phyloP scores from a whole-genome alignment of 164 flowering plant species.

The Annona squamosa region DNA sequence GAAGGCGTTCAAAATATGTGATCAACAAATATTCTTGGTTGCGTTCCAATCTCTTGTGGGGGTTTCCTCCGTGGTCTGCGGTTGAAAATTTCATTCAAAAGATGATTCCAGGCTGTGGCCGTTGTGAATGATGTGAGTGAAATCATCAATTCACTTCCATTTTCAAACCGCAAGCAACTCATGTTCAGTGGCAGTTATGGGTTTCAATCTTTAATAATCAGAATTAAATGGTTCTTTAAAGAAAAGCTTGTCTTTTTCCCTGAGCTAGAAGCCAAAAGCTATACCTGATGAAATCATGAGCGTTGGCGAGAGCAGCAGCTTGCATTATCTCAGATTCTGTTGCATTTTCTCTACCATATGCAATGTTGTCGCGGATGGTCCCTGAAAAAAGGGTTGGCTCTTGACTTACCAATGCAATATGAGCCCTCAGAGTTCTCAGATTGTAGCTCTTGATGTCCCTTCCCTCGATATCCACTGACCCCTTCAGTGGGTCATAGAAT shows the following conservation, averaged over 20 bases:
- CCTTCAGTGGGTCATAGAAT: slow-evolving; percentile 29
- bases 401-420: slow-evolving; percentile 30
- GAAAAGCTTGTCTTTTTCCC: background rate
- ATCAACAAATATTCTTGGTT: background rate
- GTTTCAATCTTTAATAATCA: background rate
- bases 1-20: background rate
- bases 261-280: background rate
- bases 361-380: slow-evolving; percentile 21
- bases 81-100: background rate
- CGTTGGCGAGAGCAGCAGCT: slow-evolving; percentile 29
- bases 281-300: slow-evolving; percentile 27
- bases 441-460: slow-evolving; percentile 19
- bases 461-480: slow-evolving; percentile 21
- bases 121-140: background rate
- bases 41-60: background rate
- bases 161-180: background rate
- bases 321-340: slow-evolving; percentile 19
- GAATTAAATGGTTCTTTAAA: background rate
- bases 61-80: background rate
- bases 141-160: background rate
- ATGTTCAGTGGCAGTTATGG: background rate
- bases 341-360: slow-evolving; percentile 19
- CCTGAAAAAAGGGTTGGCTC: slow-evolving; percentile 31
- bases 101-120: background rate
- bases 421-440: slow-evolving; percentile 18